phyloP scores from a whole-genome alignment of 2,329 filamentous ascomycete genomes.

The Fusarium mundagurra region DNA sequence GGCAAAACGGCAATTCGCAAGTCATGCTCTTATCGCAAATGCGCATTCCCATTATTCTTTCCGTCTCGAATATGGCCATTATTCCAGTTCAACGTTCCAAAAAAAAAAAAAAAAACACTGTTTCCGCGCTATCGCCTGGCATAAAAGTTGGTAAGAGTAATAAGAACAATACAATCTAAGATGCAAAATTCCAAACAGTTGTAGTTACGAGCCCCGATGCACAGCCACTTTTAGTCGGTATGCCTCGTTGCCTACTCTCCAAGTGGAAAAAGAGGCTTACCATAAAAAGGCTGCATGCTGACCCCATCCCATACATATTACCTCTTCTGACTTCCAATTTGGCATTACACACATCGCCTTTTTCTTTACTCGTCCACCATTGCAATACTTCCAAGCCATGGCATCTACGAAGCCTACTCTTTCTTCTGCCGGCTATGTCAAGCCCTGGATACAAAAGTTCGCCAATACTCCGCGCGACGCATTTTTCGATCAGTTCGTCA shows the following conservation, averaged over 20 bases:
- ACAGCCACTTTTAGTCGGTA: background rate
- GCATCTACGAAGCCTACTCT: background rate
- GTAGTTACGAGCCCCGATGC: background rate
- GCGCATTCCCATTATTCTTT: background rate
- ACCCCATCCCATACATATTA: background rate
- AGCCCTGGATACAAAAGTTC: background rate
- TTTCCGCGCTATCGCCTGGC: background rate
- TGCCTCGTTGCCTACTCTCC: background rate
- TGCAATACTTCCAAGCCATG: background rate
- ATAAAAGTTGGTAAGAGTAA: background rate
- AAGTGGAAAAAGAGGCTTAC: background rate
- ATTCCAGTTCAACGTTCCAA: background rate
- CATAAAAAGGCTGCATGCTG: background rate
- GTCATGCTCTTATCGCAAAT: background rate
- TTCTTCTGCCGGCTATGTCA: background rate
- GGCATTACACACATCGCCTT: accelerated
- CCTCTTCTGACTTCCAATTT: too few species aligned
- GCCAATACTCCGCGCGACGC: background rate
- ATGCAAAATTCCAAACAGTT: background rate
- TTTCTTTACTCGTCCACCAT: accelerated
- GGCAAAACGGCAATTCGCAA: background rate
- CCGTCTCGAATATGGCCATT: too few species aligned
- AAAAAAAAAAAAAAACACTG: too few species aligned
- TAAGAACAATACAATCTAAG: background rate
- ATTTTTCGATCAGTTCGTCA: background rate